These are phyloP conservation scores for Tuber umbilicatum DNA, from an alignment of 495 filamentous ascomycete genomes.

Conservation along the genomic window DNA sequence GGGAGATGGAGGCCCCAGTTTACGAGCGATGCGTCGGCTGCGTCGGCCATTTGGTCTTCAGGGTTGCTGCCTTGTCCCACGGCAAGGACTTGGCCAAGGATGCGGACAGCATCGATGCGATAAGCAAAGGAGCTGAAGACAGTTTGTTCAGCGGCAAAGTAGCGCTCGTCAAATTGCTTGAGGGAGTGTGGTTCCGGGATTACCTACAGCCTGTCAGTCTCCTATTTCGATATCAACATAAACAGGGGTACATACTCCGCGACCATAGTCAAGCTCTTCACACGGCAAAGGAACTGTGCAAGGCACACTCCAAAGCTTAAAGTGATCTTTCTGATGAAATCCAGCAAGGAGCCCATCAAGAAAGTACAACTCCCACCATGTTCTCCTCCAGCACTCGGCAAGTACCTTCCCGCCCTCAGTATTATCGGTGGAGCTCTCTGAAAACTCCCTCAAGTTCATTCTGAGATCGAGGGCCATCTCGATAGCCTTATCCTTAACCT, in stretches of 20 bases:
- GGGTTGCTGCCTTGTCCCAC: slow-evolving; percentile 40
- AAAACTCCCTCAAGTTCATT: slow-evolving; percentile 55
- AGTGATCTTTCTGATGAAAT: slow-evolving; percentile 53
- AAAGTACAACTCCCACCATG: slow-evolving; percentile 87
- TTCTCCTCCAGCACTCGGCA: slow-evolving; percentile 72
- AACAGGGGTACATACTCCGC: slow-evolving; percentile 50
- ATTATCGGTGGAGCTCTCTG: slow-evolving; percentile 29
- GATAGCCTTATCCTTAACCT: slow-evolving; percentile 61
- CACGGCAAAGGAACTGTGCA: slow-evolving; percentile 64
- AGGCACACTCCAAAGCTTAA: slow-evolving; percentile 52
- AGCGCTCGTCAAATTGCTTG: slow-evolving; percentile 64
- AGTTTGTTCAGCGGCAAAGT: slow-evolving; percentile 57
- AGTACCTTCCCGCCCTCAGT: slow-evolving; percentile 50
- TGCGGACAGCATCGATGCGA: slow-evolving; percentile 65
- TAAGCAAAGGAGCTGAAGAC: slow-evolving; percentile 74
- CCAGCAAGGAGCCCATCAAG: slow-evolving; percentile 63
- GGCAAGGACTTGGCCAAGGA: slow-evolving; percentile 66
- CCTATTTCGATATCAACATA: background rate
- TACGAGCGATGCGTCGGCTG: slow-evolving; percentile 66
- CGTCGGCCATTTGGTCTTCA: slow-evolving; percentile 41
- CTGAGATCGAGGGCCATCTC: slow-evolving; percentile 67
- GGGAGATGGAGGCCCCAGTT: slow-evolving; percentile 82
- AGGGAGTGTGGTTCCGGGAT: slow-evolving; percentile 58
- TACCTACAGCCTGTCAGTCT: slow-evolving; percentile 45
- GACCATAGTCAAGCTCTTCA: slow-evolving; percentile 63